Evolutionary conservation across 306 rosid species (phyloP), one percentile per base, ranked within the genome.

Genomic region (Hippophae tibetana): DNA sequence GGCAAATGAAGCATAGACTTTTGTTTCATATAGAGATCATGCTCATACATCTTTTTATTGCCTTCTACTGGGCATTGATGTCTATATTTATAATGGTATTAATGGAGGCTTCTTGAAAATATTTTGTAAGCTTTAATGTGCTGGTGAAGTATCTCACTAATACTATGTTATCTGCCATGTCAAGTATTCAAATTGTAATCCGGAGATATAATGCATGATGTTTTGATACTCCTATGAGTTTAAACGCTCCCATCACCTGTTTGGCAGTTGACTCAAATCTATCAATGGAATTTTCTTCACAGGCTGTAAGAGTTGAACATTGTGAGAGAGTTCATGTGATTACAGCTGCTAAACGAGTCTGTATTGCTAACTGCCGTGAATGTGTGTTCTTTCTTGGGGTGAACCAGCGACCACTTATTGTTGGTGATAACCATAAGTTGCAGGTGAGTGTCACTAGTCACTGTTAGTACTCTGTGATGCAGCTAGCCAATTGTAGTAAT

Each of bases 271-370:
- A 61, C 7, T 41, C 2, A 47, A 65, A 10, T 42, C n/a, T 48
- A 41, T 64, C 44, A 27, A 26, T n/a, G 56, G n/a, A 51, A 51
- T 68, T 70, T 58, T 25, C 55, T 70, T 84, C 63, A 61, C 90
- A 93, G 99, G 99, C 99, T 60, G 89, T 93, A 23, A 84, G 89
- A 82, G 83, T 93, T 52, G 99, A 93, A 62, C 99, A 93, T 64
- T 93, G 99, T 72, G 99, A 93, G 80, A 82, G 99, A 74, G 99
- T 84, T 75, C 99, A 93, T 78, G 92, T 93, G 65, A 80, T 93
- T 56, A 87, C 88, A 61, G 95, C 89, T 43, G 77, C 99, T 47
- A 88, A 93, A 65, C 86, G 81, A 62, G 81, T 93, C 74, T 86
- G 97, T 75, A 89, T 93, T 76, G 97, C 99, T 51, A 93, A 93